Evolutionary conservation across 2,329 filamentous ascomycete genomes (phyloP).

Genomic region (Pseudogymnoascus sp.): DNA sequence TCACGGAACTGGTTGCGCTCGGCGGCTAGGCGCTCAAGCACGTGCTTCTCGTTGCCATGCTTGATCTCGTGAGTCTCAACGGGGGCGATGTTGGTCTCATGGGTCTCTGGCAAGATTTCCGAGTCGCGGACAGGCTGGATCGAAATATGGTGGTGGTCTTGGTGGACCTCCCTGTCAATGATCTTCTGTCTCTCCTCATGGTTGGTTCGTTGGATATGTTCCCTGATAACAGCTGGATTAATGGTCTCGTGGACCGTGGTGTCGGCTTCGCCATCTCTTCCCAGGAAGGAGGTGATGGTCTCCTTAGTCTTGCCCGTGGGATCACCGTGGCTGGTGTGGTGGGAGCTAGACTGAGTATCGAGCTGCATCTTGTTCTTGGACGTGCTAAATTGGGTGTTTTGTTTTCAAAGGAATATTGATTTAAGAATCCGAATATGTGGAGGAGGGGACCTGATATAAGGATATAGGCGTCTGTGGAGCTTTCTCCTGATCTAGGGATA

Average conservation of each 20-base stretch:
- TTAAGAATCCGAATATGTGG: not conserved
- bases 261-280: conserved; percentile 54
- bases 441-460: conserved; percentile 9
- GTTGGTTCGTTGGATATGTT: conserved; percentile 49
- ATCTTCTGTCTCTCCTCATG: conserved; percentile 56
- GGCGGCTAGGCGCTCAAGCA: conserved; percentile 38
- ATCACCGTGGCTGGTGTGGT: conserved; percentile 7
- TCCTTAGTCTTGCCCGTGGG: conserved; percentile 56
- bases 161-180: conserved; percentile 60
- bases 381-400: conserved; percentile 10
- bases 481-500: conserved; percentile 2
- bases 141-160: conserved; percentile 64
- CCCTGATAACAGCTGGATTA: conserved; percentile 50
- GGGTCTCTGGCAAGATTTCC: conserved; percentile 51
- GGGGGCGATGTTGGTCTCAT: conserved; percentile 48
- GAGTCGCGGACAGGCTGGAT: conserved; percentile 54
- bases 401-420: conserved; percentile 1
- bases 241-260: conserved; percentile 62
- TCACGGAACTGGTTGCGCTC: conserved; percentile 49
- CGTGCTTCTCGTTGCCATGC: conserved; percentile 46
- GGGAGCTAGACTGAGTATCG: conserved; percentile 1
- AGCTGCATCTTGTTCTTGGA: conserved; percentile 5
- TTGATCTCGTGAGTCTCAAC: conserved; percentile 54
- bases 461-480: not conserved
- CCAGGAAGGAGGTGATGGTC: conserved; percentile 52